Conservation (phyloP, 805 yeast species). For the Wickerhamomyces silvicola region DNA sequence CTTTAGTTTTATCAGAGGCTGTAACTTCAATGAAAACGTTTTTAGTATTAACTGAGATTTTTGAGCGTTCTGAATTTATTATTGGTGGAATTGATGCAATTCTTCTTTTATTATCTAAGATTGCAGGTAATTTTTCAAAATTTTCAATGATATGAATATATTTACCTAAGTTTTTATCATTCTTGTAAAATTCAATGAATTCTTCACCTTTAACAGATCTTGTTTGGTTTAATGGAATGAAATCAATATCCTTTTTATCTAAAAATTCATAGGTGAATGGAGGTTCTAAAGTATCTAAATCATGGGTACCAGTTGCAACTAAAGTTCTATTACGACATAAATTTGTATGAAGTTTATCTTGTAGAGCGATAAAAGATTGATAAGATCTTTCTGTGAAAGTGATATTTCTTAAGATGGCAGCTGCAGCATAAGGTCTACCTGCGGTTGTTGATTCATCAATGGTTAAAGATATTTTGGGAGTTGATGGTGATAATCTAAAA, state of each 20-base stretch:
- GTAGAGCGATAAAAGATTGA: constrained; percentile 91
- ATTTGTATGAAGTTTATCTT: constrained; percentile 92
- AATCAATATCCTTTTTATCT: constrained; percentile 69
- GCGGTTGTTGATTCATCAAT: constrained; percentile 67
- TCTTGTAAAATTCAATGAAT: constrained; percentile 83
- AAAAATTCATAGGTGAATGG: constrained; percentile 88
- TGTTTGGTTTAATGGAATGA: constrained; percentile 68
- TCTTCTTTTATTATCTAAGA: constrained; percentile 65
- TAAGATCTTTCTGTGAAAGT: constrained; percentile 78
- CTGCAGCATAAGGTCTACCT: constrained; percentile 90
- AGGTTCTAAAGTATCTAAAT: constrained; percentile 68
- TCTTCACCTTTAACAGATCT: constrained; percentile 66
- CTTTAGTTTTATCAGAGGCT: constrained; percentile 92
- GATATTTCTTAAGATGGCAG: constrained; percentile 85
- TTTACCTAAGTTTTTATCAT: constrained; percentile 85
- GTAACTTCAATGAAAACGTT: constrained; percentile 92
- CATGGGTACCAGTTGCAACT: constrained; percentile 99
- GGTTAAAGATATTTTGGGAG: constrained; percentile 57
- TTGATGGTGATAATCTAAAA: constrained; percentile 55
- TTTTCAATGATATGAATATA: constrained; percentile 83
- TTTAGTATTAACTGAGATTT: constrained; percentile 76
- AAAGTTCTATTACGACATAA: constrained; percentile 95
- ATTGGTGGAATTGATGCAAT: constrained; percentile 96
- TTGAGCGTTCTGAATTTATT: constrained; percentile 87
- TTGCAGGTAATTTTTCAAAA: constrained; percentile 86